A percentile compares a stretch with the other conserved stretches of the same genome.
Evolutionary conservation across 2,329 filamentous ascomycete species (phyloP).

Genomic region (Trichoderma sp.): DNA sequence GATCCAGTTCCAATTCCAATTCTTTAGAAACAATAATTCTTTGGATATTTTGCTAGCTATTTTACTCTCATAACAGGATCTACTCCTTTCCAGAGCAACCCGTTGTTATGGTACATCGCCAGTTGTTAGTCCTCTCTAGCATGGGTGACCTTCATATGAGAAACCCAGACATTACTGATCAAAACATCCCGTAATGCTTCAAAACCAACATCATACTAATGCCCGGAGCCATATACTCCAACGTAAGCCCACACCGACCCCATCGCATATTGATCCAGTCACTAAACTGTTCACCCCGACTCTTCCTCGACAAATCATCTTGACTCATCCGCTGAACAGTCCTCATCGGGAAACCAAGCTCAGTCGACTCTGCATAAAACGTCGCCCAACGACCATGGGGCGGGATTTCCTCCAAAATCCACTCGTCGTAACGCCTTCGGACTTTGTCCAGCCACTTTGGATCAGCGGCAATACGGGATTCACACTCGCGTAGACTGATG

Average conservation of each 20-base stretch:
- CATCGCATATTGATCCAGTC: background rate
- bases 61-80: background rate
- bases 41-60: background rate
- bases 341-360: background rate
- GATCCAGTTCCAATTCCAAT: background rate
- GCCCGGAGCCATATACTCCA: background rate
- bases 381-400: background rate
- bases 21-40: fast-evolving
- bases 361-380: background rate
- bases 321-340: background rate
- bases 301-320: background rate
- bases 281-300: background rate
- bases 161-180: background rate
- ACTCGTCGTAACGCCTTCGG: background rate
- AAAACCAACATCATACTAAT: background rate
- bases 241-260: background rate
- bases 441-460: background rate
- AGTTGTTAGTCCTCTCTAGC: fast-evolving
- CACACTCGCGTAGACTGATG: background rate
- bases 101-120: background rate
- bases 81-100: background rate
- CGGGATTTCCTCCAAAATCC: background rate
- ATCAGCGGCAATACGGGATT: background rate
- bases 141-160: background rate
- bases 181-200: background rate